A percentile compares a stretch with the other conserved stretches of the same genome.
These are phyloP conservation scores for Cladophialophora psammophila DNA, from an alignment of 2,329 filamentous ascomycete species.

Conservation along the genomic window DNA sequence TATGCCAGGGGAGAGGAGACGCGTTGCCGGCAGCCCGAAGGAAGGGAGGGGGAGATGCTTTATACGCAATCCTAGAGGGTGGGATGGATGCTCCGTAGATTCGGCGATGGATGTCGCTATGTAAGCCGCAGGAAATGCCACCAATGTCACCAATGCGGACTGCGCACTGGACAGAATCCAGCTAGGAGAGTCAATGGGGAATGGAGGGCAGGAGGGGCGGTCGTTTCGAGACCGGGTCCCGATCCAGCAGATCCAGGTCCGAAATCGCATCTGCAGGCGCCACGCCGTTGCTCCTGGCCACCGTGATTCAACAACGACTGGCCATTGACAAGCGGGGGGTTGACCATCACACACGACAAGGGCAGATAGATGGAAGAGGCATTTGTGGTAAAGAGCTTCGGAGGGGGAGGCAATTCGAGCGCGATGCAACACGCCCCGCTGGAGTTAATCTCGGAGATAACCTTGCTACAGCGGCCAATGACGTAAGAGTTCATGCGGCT, in stretches of 20 bases:
- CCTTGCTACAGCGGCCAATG: background rate
- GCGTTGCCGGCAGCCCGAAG: background rate
- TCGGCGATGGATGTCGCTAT: background rate
- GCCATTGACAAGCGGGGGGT: background rate
- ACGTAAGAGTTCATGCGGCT: background rate
- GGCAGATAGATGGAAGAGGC: background rate
- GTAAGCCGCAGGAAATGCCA: background rate
- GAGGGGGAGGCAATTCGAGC: background rate
- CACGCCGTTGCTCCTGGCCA: background rate
- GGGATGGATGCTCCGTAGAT: background rate
- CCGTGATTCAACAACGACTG: background rate
- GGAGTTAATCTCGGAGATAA: conserved; percentile 8
- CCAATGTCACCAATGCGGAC: background rate
- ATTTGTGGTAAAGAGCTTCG: background rate
- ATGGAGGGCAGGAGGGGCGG: background rate
- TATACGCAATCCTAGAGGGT: background rate
- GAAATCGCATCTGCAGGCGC: background rate
- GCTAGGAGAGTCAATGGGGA: background rate
- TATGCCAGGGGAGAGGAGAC: background rate
- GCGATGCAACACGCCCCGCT: background rate
- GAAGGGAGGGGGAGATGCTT: background rate
- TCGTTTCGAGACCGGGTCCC: background rate
- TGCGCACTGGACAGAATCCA: background rate
- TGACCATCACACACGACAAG: background rate
- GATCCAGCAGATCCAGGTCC: conserved; percentile 3